These are phyloP conservation scores for Cajanus cajan DNA, from an alignment of 306 rosid species.

Conservation along the genomic window DNA sequence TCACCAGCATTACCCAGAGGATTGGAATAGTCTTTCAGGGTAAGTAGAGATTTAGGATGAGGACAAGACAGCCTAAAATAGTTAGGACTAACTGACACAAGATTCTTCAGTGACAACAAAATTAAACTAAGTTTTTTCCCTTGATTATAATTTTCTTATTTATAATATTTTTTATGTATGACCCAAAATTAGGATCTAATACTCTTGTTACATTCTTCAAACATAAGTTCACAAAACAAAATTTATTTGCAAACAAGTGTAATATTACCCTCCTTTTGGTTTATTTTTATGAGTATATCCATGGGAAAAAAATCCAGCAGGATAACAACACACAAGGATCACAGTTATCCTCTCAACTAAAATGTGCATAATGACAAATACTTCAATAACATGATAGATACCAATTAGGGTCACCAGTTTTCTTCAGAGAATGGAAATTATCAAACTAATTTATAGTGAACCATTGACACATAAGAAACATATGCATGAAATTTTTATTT, in stretches of 20 bases:
- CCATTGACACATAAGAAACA: background rate
- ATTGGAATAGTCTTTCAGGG: background rate
- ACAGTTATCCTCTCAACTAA: background rate
- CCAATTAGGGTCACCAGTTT: background rate
- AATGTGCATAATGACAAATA: background rate
- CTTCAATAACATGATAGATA: background rate
- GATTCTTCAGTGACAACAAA: background rate
- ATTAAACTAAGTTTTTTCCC: background rate
- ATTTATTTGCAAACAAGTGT: slow-evolving; percentile 14
- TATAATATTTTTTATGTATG: background rate
- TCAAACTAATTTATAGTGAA: background rate
- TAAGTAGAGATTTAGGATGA: slow-evolving; percentile 15
- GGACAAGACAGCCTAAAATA: slow-evolving; percentile 6
- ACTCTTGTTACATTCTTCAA: background rate
- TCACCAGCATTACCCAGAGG: slow-evolving; percentile 11
- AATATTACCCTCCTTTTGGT: background rate
- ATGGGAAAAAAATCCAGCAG: background rate
- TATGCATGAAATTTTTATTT: background rate
- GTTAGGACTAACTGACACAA: slow-evolving; percentile 1
- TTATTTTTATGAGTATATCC: background rate
- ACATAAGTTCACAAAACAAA: background rate
- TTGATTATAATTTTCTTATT: background rate
- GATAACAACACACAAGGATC: background rate
- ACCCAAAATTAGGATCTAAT: background rate
- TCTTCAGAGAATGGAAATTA: background rate